Evolutionary conservation across 148 eudicot species (phyloP).

Genomic region (Persicaria maculosa): DNA sequence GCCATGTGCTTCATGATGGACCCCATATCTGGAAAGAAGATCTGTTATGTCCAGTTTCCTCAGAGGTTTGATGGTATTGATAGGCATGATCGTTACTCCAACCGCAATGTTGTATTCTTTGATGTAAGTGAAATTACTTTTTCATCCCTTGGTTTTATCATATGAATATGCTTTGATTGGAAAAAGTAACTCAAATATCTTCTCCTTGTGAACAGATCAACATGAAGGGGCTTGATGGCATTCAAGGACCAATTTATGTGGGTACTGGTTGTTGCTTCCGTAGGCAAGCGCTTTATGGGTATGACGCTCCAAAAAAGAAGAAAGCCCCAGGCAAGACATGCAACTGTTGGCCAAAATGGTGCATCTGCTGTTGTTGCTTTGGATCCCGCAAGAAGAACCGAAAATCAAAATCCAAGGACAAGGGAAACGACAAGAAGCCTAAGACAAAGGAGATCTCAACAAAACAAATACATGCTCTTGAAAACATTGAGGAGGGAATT

Average conservation of each 20-base stretch:
- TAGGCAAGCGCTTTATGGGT: slow-evolving; percentile 82
- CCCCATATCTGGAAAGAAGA: slow-evolving; percentile 84
- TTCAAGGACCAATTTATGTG: slow-evolving; percentile 86
- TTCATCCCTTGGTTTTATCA: neutral
- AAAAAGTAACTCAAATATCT: neutral
- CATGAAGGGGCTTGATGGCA: slow-evolving; percentile 92
- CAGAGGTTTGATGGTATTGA: slow-evolving; percentile 95
- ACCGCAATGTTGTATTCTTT: slow-evolving; percentile 84
- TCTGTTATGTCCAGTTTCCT: slow-evolving; percentile 91
- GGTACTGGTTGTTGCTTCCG: slow-evolving; percentile 89
- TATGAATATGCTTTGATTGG: neutral
- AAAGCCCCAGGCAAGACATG: slow-evolving; percentile 73
- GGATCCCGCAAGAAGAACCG: slow-evolving; percentile 48
- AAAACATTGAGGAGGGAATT: slow-evolving; percentile 90
- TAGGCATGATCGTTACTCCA: slow-evolving; percentile 82
- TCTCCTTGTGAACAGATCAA: slow-evolving; percentile 41
- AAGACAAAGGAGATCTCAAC: slow-evolving; percentile 61
- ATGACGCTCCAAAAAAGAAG: slow-evolving; percentile 71
- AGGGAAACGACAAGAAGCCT: slow-evolving; percentile 35
- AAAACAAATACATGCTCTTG: slow-evolving; percentile 77
- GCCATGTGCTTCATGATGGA: slow-evolving; percentile 99
- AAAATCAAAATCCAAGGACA: slow-evolving; percentile 62
- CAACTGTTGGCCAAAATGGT: slow-evolving; percentile 87
- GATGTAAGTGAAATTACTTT: slow-evolving; percentile 47
- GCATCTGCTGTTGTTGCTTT: slow-evolving; percentile 48